Evolutionary conservation across 1,284 basidiomycete genomes (phyloP).

Genomic region (Heimioporus retisporus): DNA sequence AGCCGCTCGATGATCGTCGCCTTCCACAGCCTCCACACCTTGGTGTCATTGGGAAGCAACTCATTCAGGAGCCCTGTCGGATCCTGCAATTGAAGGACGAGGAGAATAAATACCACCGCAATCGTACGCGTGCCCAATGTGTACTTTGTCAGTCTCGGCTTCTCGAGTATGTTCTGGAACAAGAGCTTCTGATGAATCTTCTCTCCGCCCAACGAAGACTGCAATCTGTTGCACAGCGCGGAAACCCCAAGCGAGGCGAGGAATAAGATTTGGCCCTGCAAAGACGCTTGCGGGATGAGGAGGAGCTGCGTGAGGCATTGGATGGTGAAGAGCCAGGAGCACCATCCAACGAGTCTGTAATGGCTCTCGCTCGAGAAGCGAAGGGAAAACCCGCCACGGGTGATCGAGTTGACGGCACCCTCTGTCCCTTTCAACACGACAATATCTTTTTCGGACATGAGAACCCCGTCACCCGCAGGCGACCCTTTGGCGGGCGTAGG

Average conservation of each 20-base stretch:
- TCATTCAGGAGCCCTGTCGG: slow-evolving; percentile 31
- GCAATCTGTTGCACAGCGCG: slow-evolving; percentile 30
- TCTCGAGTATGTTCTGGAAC: slow-evolving; percentile 24
- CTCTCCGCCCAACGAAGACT: slow-evolving; percentile 34
- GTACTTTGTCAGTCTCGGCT: slow-evolving; percentile 30
- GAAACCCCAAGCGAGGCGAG: slow-evolving; percentile 40
- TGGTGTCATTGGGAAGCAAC: too few relatives aligned
- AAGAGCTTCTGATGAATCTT: slow-evolving; percentile 32
- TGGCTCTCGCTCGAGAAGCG: too few relatives aligned
- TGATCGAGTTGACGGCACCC: too few relatives aligned
- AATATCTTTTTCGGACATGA: slow-evolving; percentile 23
- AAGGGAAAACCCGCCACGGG: too few relatives aligned
- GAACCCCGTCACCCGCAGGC: slow-evolving; percentile 36
- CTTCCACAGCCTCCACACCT: slow-evolving; percentile 38
- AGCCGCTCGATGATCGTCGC: slow-evolving; percentile 19
- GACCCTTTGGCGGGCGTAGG: slow-evolving; percentile 35
- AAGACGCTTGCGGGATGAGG: too few relatives aligned
- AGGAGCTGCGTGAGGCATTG: too few relatives aligned
- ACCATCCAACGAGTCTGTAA: too few relatives aligned
- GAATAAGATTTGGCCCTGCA: too few relatives aligned
- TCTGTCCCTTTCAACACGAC: slow-evolving; percentile 33
- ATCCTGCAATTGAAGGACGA: slow-evolving; percentile 28
- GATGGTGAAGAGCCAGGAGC: too few relatives aligned
- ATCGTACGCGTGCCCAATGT: slow-evolving; percentile 36
- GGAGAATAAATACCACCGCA: slow-evolving; percentile 38